Evolutionary conservation across 2,329 filamentous ascomycete genomes (phyloP), one percentile per base, ranked within the genome.

Genomic region (Hypoxylon sp.): DNA sequence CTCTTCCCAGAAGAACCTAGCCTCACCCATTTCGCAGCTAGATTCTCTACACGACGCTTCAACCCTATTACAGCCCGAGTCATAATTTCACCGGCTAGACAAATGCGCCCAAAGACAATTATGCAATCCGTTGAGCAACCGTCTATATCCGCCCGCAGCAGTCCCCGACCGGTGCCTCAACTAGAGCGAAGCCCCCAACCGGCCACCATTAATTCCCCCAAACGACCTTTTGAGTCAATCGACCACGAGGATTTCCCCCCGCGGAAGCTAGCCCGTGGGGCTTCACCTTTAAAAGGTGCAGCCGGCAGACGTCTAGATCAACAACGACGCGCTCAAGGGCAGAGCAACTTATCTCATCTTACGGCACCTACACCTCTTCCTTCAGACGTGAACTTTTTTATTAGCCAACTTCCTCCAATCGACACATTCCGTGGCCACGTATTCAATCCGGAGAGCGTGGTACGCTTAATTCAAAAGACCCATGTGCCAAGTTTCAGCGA

Each of bases 241-340:
- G 94, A 97, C 43, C 91, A 93, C 38, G 90, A 91, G 67, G 89
- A 91, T 60, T 82, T 89, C 71, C 91, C 92, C 19, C 93, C 94
- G 0, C 92, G 94, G 73, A 98, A 98, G 79, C 86, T 98, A 56
- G 88, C 91, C 52, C 90, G 97, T 48, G 94, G 91, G n/a, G 94
- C 93, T 62, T 98, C 95, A 4, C 96, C 97, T 0, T 85, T 98
- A 38, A 99, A 98, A 78, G 93, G 93, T 13, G 93, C 93, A 1
- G 93, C 95, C 38, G 93, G 93, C 25, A 90, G 94, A 61, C 90
- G 94, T 36, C 85, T 97, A 21, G 93, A 96, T 74, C 92, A 96
- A 76, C 90, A 93, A 76, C 86, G 89, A 56, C 85, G 89, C 4
- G 74, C 73, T 11, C 89, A 87, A 70, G 82, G 83, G 11, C 83